Base-by-base conservation (phyloP, 2,329 filamentous ascomycete genomes). In the Aspergillus ochraceoroseus region DNA sequence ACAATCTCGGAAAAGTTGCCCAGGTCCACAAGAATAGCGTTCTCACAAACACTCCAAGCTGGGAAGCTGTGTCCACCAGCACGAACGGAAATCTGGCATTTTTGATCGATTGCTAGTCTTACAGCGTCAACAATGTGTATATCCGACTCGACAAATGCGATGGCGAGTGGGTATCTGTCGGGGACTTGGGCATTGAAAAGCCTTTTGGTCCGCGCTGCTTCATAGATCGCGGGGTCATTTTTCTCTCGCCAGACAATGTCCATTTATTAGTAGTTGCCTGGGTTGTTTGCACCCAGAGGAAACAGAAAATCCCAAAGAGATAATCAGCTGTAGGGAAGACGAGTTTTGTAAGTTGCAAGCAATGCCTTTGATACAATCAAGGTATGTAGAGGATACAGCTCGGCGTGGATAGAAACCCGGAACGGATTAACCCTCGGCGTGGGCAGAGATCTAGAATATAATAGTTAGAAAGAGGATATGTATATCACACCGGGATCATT, bases 21-120 rank as follows among this genome's bases (percentile, higher is more conserved):
- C 7, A 40, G 17, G 7, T 40, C 37, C 5, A 40, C 14, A 2
- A 40, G 17, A 27, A 40, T 7, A 5, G 30, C 14, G 11, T 28
- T 11, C 6, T 33, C 29, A 5, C 29, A 11, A 11, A 40, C 14
- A 20, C 37, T 40, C 37, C 69, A 72, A 0, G 64, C 70, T 2
- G 71, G 68, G 67, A 68, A 74, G 5, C 36, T 41, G 13, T 73
- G 70, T 1, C 71, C 70, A 7, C 71, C 70, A 13, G 66, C 68
- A 3, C 70, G 62, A 4, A 72, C 59, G 3, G 69, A 70, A 4
- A 72, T 56, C 7, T 66, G 58, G 41, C 49, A 56, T 8, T 53
- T 43, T 3, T 55, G 35, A 15, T 55, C 27, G 2, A 47, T 56
- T 3, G 68, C 68, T 11, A 70, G 53, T 20, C 51, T 41, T 7